Base-by-base conservation (phyloP, 257 asterid species). In the Solanum bulbocastanum region DNA sequence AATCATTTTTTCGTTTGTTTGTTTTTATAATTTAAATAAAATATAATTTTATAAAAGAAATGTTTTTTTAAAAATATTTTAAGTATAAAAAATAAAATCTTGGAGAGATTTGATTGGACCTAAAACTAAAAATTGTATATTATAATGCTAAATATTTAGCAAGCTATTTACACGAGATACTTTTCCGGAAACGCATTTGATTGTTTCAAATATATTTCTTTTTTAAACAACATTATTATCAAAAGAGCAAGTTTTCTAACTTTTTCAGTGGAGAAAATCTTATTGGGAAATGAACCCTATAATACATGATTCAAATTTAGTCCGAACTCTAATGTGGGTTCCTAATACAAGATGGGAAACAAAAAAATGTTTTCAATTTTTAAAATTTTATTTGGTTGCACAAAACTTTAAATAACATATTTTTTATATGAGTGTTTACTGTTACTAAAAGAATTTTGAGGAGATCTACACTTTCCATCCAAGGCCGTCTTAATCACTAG, bases 231-330 rank as follows among this genome's bases (percentile, higher is more conserved):
- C 20, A 75, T 75, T 37, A 39, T 6, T 4, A 23, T 23, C 22
- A 37, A 76, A 76, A 3, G 58, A 76, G 4, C 23, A n/a, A 6
- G 16, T 39, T 37, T 3, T 36, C 49, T 30, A 36, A 20, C 3
- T 36, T 73, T 4, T 46, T 0, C 2, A 0, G 0, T 1, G 5
- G 2, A 46, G 56, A 46, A 46, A 13, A 46, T 46, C 0, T 0
- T 46, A 46, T 46, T 46, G 18, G 1, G 1, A 46, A 46, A 46
- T 46, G 18, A 46, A 18, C 18, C 18, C 56, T 46, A 46, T 1
- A 46, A 46, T 13, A 46, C 56, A 46, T 5, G 1, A 10, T 39
- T 39, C 44, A 39, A 0, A 39, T 39, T 39, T 39, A 9, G 0
- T 39, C 0, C 4, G 1, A 0, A 39, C 44, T 39, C 12, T 11